A percentile compares a stretch with the other conserved stretches of the same genome.
These are phyloP conservation scores for Colletotrichum tropicicola DNA, from an alignment of 2,329 filamentous ascomycete genomes.

Conservation along the genomic window DNA sequence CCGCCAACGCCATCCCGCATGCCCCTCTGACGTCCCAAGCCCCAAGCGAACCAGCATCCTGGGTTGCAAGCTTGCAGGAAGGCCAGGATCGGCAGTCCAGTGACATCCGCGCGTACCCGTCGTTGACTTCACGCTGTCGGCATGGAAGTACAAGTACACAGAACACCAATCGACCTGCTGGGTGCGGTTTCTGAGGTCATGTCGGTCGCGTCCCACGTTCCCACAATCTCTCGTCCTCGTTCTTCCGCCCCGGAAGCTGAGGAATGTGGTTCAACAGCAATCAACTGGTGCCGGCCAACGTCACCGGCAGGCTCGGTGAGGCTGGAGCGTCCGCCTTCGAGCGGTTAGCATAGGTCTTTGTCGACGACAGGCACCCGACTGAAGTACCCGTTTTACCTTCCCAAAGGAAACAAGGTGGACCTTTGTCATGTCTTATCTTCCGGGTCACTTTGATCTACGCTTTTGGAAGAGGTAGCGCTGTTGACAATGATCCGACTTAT, in stretches of 20 bases:
- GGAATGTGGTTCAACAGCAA: too few relatives aligned
- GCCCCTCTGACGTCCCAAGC: neutral
- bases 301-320: conserved; percentile 13
- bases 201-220: too few relatives aligned
- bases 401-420: conserved; percentile 22
- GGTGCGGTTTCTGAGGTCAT: neutral
- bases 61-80: neutral
- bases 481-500: conserved; percentile 12
- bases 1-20: too few relatives aligned
- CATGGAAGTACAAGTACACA: neutral
- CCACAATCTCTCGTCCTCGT: too few relatives aligned
- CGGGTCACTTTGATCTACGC: neutral
- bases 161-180: neutral
- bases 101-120: conserved; percentile 1
- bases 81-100: conserved; percentile 8
- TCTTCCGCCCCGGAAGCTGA: too few relatives aligned
- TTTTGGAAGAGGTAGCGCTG: conserved; percentile 3
- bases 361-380: conserved; percentile 3
- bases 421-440: conserved; percentile 15
- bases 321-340: neutral
- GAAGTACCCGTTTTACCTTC: conserved; percentile 20
- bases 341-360: conserved; percentile 24
- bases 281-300: neutral
- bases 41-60: neutral
- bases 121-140: neutral